Conservation (phyloP, 768 basidiomycete genomes). For the Hygrophorus russula region DNA sequence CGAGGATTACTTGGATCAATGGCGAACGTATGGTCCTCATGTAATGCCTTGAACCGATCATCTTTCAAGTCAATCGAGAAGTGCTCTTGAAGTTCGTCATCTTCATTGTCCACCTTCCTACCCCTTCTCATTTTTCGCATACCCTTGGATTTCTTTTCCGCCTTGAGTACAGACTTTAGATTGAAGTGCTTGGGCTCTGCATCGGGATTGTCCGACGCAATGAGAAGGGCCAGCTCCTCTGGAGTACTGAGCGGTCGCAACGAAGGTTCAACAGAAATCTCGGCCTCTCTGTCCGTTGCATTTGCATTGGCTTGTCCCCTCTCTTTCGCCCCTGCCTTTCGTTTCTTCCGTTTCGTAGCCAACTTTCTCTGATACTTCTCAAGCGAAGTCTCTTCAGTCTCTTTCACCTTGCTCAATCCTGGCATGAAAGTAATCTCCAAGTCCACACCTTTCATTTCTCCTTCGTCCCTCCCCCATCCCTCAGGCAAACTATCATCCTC, state of each 20-base stretch:
- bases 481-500: conserved; percentile 66
- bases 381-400: conserved; percentile 63
- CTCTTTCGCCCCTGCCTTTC: conserved; percentile 56
- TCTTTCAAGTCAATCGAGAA: conserved; percentile 83
- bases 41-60: conserved; percentile 75
- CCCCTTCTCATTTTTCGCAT: conserved; percentile 30
- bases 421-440: conserved; percentile 97
- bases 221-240: conserved; percentile 57
- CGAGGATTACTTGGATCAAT: conserved; percentile 95
- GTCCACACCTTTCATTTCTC: conserved; percentile 40
- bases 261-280: conserved; percentile 68
- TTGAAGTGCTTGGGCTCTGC: conserved; percentile 74
- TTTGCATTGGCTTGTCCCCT: conserved; percentile 13
- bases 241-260: conserved; percentile 35
- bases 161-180: conserved; percentile 78
- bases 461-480: conserved; percentile 57
- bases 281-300: conserved; percentile 22
- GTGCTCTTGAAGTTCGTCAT: conserved; percentile 64
- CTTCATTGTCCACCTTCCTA: conserved; percentile 28
- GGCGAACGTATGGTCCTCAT: conserved; percentile 86
- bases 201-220: conserved; percentile 40
- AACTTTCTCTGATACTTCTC: conserved; percentile 85
- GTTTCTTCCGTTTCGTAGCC: conserved; percentile 77
- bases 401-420: conserved; percentile 50
- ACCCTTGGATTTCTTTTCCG: conserved; percentile 53